Percentiles rank a stretch among this genome's conserved stretches.
Conservation (phyloP, 164 flowering plant genomes). For the grape (Vitis vinifera) region DNA sequence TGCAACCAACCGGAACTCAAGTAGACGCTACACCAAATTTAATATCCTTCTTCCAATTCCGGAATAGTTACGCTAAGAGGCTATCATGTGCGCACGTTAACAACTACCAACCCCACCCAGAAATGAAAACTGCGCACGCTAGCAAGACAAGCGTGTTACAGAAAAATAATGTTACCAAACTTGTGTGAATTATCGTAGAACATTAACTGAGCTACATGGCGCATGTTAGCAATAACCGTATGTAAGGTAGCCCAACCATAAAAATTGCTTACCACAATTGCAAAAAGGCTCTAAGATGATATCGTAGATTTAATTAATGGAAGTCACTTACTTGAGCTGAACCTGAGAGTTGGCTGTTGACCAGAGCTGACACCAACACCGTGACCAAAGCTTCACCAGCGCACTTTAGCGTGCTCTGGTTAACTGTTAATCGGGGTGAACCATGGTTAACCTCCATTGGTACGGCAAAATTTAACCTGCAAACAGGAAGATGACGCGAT, state of each 20-base stretch:
- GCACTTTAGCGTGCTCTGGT: slow-evolving; percentile 24
- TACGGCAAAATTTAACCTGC: slow-evolving; percentile 14
- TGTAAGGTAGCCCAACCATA: neutral
- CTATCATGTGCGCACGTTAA: too few species aligned
- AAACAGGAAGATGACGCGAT: slow-evolving; percentile 1
- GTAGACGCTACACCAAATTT: neutral
- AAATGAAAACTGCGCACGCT: neutral
- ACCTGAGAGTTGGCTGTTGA: slow-evolving; percentile 19
- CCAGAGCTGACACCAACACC: slow-evolving; percentile 25
- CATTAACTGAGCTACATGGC: neutral
- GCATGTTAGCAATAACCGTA: neutral
- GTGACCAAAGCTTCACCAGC: slow-evolving; percentile 27
- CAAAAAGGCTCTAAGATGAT: neutral
- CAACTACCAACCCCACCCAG: neutral
- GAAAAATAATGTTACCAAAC: too few species aligned
- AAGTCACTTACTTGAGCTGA: slow-evolving; percentile 21
- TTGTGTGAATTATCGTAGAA: too few species aligned
- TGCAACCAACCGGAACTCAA: slow-evolving; percentile 15
- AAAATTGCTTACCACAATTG: too few species aligned
- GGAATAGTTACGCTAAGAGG: neutral
- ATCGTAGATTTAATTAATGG: neutral
- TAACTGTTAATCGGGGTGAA: slow-evolving; percentile 14
- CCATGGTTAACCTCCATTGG: slow-evolving; percentile 32
- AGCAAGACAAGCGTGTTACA: neutral
- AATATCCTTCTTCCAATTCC: slow-evolving; percentile 9